Evolutionary conservation across 257 asterid species (phyloP).

Genomic region (Ilex asprella): DNA sequence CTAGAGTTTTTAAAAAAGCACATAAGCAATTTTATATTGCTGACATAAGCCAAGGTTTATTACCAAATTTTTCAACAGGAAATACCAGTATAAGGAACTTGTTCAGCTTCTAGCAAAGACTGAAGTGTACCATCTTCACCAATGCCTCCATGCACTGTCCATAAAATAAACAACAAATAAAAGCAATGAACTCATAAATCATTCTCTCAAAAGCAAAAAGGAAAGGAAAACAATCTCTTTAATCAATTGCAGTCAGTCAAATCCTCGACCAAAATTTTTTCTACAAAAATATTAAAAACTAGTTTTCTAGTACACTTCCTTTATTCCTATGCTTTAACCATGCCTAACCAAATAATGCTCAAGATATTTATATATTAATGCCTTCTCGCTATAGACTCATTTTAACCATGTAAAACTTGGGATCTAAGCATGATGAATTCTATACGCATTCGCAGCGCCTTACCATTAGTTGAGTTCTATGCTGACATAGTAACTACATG

Average conservation of each 20-base stretch:
- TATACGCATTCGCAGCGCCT: no score
- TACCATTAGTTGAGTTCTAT: no score
- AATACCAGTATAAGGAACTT: constrained; percentile 64
- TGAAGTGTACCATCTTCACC: constrained; percentile 95
- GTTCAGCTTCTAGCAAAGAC: constrained; percentile 65
- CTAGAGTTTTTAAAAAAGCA: constrained; percentile 30
- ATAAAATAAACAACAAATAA: constrained; percentile 11
- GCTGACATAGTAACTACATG: no score
- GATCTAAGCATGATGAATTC: no score
- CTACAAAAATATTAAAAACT: no score
- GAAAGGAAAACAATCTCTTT: neutral
- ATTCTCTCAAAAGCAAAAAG: no score
- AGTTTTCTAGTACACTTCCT: no score
- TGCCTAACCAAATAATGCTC: no score
- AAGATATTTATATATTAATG: no score
- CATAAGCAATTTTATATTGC: constrained; percentile 16
- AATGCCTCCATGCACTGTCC: constrained; percentile 84
- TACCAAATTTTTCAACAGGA: neutral
- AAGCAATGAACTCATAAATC: neutral
- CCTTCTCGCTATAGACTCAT: no score
- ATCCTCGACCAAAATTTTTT: neutral
- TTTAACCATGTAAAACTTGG: no score
- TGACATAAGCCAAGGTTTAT: neutral
- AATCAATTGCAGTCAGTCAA: neutral
- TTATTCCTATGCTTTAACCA: no score